Evolutionary conservation across 2,329 filamentous ascomycete species (phyloP), one percentile per base, ranked within the genome.

Genomic region (Diaporthe vexans): DNA sequence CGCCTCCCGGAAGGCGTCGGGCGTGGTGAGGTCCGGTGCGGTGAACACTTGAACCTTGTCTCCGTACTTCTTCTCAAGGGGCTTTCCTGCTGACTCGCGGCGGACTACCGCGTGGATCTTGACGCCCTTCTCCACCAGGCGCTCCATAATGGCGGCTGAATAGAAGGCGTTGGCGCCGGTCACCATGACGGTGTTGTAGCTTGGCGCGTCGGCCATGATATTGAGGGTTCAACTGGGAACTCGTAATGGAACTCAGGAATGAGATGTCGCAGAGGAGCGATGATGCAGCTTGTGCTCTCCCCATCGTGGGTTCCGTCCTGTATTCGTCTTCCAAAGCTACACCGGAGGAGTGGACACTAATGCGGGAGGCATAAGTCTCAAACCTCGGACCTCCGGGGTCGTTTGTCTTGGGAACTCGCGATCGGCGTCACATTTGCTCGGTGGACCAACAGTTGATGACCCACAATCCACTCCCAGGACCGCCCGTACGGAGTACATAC

Each of bases 91-190:
- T 15, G 56, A 58, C 33, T 58, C 56, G 3, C 56, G 29, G 17
- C 56, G 29, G 56, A 58, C 56, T 13, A 58, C 56, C n/a, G 29
- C 56, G 56, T 58, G 56, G 9, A 35, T 35, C 29, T 58, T 58
- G 56, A 58, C 56, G 56, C 56, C 56, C 33, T 37, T 58, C 19
- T 58, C 56, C 6, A 58, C 19, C 13, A 37, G 56, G 1, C 56
- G 33, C 29, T 58, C 56, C 8, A 58, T 58, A 4, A 58, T 58
- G 6, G 56, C 56, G 29, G 56, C 56, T 6, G 29, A 58, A 29
- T 58, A 58, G 56, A 58, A 58, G 29, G 56, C 56, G 5, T 58
- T 58, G 29, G 56, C 56, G 29, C 56, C 56, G 33, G 56, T 58
- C 15, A 58, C 56, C 56, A 58, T 37, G 56, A 58, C 56, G 56